Evolutionary conservation across 2,329 filamentous ascomycete species (phyloP), one percentile per base, ranked within the genome.

Genomic region (Sclerotiophoma versabilis): DNA sequence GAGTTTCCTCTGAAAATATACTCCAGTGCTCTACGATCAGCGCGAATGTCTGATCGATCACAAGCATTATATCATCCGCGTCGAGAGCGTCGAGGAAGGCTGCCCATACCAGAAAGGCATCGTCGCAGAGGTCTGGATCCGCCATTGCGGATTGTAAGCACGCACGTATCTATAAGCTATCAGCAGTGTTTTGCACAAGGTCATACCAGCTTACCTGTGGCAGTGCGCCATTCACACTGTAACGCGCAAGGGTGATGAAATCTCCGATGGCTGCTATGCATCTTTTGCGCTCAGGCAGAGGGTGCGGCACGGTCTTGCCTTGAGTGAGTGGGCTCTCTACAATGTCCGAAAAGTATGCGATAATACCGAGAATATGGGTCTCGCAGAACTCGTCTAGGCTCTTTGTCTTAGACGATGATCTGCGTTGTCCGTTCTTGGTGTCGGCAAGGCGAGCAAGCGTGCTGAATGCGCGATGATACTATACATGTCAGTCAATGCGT

Each of bases 1-100:
- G 85, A 1, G 87, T 87, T 3, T 79, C 72, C 4, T 82, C 77
- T 19, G 87, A 85, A 50, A 98, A 87, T 2, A 66, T 75, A 4
- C 71, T 61, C 95, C 95, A 99, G 67, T 95, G 88, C 62, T 89
- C 87, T 20, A 89, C 87, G 42, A 98, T 87, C 33, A 96, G 85
- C 47, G 93, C 92, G 62, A 98, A 92, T 0, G 93, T 96, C 53
- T 93, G 92, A 70, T 96, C 92, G 8, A 98, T 79, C 30, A 97
- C 82, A 22, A 86, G 82, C 60, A 89, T 87, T 5, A 96, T 82
- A 67, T 97, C 93, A 20, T 92, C 88, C 51, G 88, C 87, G 41
- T 72, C 67, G 2, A 98, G 81, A 45, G 87, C 84, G 23, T 78
- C 83, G 15, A 98, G 83, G 77, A 99, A 87, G 8, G 87, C 83